Percentiles rank a stretch among this genome's conserved stretches.
Conservation (phyloP, 495 filamentous ascomycete species). For the Daldinia caldariorum region DNA sequence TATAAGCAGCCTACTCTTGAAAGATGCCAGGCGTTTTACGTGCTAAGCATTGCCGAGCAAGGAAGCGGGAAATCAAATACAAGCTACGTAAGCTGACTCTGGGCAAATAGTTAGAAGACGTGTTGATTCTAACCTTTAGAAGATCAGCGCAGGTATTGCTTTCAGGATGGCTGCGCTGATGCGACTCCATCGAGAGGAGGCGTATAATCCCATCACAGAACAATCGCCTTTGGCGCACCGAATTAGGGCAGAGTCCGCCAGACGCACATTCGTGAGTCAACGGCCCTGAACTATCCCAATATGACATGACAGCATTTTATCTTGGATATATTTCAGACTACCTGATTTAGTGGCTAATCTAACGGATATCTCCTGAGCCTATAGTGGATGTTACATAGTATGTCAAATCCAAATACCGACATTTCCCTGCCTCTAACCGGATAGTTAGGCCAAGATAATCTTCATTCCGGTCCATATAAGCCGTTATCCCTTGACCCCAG, state of each 20-base stretch:
- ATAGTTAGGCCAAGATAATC: slow-evolving; percentile 57
- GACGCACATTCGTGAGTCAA: slow-evolving; percentile 57
- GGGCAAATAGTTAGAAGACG: not conserved
- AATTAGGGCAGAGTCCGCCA: slow-evolving; percentile 56
- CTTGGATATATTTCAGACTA: slow-evolving; percentile 1
- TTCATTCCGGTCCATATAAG: slow-evolving; percentile 58
- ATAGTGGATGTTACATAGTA: slow-evolving; percentile 63
- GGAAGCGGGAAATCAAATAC: slow-evolving; percentile 58
- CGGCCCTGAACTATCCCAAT: not conserved
- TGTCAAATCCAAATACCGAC: slow-evolving; percentile 8
- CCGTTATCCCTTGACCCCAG: slow-evolving; percentile 57
- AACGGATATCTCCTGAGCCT: not conserved
- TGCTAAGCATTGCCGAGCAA: slow-evolving; percentile 63
- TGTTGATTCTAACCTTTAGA: slow-evolving; percentile 37
- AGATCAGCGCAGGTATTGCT: slow-evolving; percentile 63
- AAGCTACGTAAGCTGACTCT: slow-evolving; percentile 54
- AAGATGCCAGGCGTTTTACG: slow-evolving; percentile 61
- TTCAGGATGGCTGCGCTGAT: slow-evolving; percentile 62
- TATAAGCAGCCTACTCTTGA: slow-evolving; percentile 61
- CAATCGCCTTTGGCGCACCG: slow-evolving; percentile 51
- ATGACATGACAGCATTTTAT: not conserved
- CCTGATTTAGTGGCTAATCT: slow-evolving; percentile 7
- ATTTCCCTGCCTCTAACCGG: slow-evolving; percentile 21
- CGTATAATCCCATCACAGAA: slow-evolving; percentile 53
- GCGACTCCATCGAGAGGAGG: slow-evolving; percentile 62